Conservation (phyloP, 768 basidiomycete genomes). For the Infundibulicybe gibba region DNA sequence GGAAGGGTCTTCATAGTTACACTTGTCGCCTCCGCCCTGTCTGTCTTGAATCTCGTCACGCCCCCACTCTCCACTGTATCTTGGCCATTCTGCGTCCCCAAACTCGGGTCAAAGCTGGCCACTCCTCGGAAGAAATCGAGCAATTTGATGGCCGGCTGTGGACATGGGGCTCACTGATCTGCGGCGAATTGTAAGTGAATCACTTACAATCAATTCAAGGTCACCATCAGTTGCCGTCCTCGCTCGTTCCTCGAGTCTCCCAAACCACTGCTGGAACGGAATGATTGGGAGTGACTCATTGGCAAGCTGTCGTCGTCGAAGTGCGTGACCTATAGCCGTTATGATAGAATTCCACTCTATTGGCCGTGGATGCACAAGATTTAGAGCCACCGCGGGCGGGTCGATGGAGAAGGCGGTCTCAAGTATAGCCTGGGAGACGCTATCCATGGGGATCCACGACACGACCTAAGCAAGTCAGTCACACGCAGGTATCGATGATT, state of each 20-base stretch:
- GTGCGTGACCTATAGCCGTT: background rate
- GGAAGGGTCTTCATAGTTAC: background rate
- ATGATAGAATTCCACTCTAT: constrained; percentile 15
- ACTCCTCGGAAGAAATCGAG: background rate
- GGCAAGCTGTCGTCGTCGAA: background rate
- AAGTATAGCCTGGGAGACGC: constrained; percentile 19
- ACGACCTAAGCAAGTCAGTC: constrained; percentile 10
- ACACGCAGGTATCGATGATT: too few species aligned
- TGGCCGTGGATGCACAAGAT: constrained; percentile 30
- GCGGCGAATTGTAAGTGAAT: background rate
- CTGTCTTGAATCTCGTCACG: background rate
- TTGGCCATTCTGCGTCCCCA: too few species aligned
- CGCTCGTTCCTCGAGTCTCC: constrained; percentile 8
- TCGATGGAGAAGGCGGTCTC: constrained; percentile 21
- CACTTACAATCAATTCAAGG: background rate
- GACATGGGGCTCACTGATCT: background rate
- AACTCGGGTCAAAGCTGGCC: background rate
- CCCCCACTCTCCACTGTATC: background rate
- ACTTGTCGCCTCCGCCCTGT: background rate
- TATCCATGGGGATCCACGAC: constrained; percentile 25
- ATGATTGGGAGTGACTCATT: constrained; percentile 7
- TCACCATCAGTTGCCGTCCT: background rate
- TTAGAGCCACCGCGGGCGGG: constrained; percentile 15
- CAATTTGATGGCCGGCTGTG: background rate
- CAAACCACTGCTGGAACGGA: constrained; percentile 17